Evolutionary conservation across 768 basidiomycete genomes (phyloP), one percentile per base, ranked within the genome.

Genomic region (Boletus rubropictus): DNA sequence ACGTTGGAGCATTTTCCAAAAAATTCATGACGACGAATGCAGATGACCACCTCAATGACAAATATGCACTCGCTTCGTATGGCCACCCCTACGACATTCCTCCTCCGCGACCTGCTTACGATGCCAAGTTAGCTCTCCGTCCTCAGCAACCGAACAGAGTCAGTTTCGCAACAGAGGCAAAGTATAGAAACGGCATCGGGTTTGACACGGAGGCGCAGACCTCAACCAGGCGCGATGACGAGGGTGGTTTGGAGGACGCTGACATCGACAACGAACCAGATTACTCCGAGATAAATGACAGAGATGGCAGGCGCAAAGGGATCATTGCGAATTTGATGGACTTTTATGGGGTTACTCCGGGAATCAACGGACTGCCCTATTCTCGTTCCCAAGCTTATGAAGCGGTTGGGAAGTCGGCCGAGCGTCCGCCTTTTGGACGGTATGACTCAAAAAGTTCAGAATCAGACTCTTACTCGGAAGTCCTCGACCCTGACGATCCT

Each of bases 401-500:
- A 24, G 42, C 50, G 20, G 22, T 33, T 25, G 44, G 29, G 51
- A 59, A 40, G 52, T 28, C 44, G 12, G 20, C 24, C 15, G 52
- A 18, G 22, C 54, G 36, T 15, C 48, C 51, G 29, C 39, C 47
- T n/a, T 33, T 55, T 7, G 25, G 66, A 22, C 71, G 78, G 27
- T 51, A 50, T 21, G 69, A 75, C 50, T 79, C 82, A 1, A 69
- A 67, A 51, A 64, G 63, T 29, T 81, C 78, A 21, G 53, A 56
- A 36, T 64, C 62, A 12, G 62, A 62, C 22, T 62, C 68, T 40
- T 63, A 71, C 39, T 79, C 78, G 17, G 78, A 82, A 14, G 46
- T 77, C 7, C 64, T 84, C 32, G 88, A 90, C 59, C 75, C 79
- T 15, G 84, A 89, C 53, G 86, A 89, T 63, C 86, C 85, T 41